phyloP scores from a whole-genome alignment of 2,329 filamentous ascomycete genomes.

The Scopulariopsis brevicaulis region DNA sequence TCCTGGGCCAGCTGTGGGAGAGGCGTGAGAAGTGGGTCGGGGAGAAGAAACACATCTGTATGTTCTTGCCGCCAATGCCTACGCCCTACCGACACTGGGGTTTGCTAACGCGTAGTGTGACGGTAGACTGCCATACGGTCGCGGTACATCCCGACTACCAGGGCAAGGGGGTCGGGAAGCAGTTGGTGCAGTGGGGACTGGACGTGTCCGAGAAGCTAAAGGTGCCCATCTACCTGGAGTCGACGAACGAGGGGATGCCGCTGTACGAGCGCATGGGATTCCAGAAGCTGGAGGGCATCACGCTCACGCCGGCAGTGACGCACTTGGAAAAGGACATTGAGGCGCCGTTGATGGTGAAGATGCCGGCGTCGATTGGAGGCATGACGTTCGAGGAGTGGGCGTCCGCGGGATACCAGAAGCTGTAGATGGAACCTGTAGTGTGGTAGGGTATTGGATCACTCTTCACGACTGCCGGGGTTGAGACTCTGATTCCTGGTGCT shows the following conservation, averaged over 20 bases:
- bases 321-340: conserved; percentile 21
- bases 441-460: too few relatives aligned
- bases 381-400: conserved; percentile 21
- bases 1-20: conserved; percentile 27
- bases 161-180: conserved; percentile 25
- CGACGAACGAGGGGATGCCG: conserved; percentile 23
- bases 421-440: background rate
- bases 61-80: conserved; percentile 10
- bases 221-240: conserved; percentile 33
- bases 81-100: background rate
- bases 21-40: conserved; percentile 26
- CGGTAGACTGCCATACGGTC: conserved; percentile 23
- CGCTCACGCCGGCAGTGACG: conserved; percentile 22
- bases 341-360: conserved; percentile 26
- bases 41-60: conserved; percentile 26
- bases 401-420: conserved; percentile 9
- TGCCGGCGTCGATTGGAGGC: conserved; percentile 19
- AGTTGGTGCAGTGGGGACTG: conserved; percentile 26
- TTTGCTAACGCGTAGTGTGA: background rate
- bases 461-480: too few relatives aligned
- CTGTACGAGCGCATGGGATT: conserved; percentile 35
- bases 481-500: too few relatives aligned
- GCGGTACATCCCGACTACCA: conserved; percentile 30
- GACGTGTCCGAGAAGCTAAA: conserved; percentile 20
- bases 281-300: conserved; percentile 21